These are phyloP conservation scores for Leccinum imitatum DNA, from an alignment of 768 basidiomycete genomes.

Conservation along the genomic window DNA sequence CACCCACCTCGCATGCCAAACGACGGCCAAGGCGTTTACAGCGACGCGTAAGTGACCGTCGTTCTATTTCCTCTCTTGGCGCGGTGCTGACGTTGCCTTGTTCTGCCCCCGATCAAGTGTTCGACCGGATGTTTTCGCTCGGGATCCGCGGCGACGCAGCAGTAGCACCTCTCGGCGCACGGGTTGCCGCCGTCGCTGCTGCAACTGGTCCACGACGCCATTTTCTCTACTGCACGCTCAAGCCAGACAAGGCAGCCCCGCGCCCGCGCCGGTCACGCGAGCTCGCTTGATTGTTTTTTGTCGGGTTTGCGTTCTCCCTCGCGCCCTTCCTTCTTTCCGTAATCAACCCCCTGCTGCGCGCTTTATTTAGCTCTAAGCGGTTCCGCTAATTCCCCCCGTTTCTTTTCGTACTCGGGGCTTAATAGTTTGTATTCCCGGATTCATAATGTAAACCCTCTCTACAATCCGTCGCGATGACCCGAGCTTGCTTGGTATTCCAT, in stretches of 20 bases:
- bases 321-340: too few relatives aligned
- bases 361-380: not conserved
- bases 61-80: not conserved
- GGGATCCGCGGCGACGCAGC: conserved; percentile 76
- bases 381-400: not conserved
- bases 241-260: conserved; percentile 49
- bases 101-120: conserved; percentile 54
- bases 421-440: conserved; percentile 21
- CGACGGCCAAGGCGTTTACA: conserved; percentile 84
- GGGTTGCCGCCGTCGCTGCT: conserved; percentile 64
- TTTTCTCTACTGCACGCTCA: conserved; percentile 80
- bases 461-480: conserved; percentile 6
- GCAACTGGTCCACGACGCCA: conserved; percentile 76
- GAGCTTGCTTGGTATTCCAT: conserved; percentile 11
- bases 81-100: not conserved
- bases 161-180: conserved; percentile 52
- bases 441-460: conserved; percentile 13
- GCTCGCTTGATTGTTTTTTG: conserved; percentile 2
- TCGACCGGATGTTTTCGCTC: conserved; percentile 87
- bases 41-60: conserved; percentile 60
- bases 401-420: not conserved
- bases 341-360: not conserved
- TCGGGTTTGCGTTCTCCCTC: not conserved
- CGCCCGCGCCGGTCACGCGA: conserved; percentile 50
- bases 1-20: conserved; percentile 86